A percentile compares a stretch with the other conserved stretches of the same genome.
These are phyloP conservation scores for Dendrobium officinale DNA, from an alignment of 106 monocot genomes.

Conservation along the genomic window DNA sequence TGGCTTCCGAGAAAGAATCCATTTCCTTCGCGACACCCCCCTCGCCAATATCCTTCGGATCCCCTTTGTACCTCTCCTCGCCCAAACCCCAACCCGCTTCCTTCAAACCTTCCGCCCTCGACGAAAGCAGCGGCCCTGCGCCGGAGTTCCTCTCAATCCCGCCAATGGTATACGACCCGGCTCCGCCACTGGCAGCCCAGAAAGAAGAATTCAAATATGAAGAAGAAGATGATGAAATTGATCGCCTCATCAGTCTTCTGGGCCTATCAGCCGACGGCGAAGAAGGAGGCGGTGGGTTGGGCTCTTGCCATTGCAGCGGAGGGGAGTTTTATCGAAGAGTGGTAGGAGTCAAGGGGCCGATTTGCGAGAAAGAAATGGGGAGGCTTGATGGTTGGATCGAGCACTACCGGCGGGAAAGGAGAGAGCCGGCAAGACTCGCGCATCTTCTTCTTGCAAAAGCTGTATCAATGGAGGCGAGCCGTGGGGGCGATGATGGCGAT, in stretches of 20 bases:
- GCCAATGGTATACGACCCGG: not conserved
- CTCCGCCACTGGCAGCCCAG: not conserved
- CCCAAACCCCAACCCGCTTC: not conserved
- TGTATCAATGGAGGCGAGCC: not conserved
- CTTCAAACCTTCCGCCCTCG: not conserved
- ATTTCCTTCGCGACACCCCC: not conserved
- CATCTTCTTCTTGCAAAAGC: slow-evolving; percentile 43
- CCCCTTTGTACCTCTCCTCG: slow-evolving; percentile 13
- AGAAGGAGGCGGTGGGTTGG: not conserved
- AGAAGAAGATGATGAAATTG: slow-evolving; percentile 17
- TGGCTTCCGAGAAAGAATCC: not conserved
- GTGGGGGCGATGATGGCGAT: not conserved
- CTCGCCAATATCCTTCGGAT: not conserved
- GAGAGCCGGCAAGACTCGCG: slow-evolving; percentile 44
- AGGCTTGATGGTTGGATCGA: slow-evolving; percentile 49
- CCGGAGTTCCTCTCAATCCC: slow-evolving; percentile 22
- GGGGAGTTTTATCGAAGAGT: slow-evolving; percentile 24
- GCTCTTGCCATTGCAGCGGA: slow-evolving; percentile 22
- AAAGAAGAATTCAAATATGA: not conserved
- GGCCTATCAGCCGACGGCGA: slow-evolving; percentile 8
- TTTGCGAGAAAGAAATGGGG: slow-evolving; percentile 27
- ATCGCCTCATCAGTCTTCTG: slow-evolving; percentile 27
- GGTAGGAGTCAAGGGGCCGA: slow-evolving; percentile 27
- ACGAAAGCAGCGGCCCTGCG: slow-evolving; percentile 20
- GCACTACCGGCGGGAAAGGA: slow-evolving; percentile 4